Conservation (phyloP, 768 basidiomycete species). For the Agrocybe pediades region DNA sequence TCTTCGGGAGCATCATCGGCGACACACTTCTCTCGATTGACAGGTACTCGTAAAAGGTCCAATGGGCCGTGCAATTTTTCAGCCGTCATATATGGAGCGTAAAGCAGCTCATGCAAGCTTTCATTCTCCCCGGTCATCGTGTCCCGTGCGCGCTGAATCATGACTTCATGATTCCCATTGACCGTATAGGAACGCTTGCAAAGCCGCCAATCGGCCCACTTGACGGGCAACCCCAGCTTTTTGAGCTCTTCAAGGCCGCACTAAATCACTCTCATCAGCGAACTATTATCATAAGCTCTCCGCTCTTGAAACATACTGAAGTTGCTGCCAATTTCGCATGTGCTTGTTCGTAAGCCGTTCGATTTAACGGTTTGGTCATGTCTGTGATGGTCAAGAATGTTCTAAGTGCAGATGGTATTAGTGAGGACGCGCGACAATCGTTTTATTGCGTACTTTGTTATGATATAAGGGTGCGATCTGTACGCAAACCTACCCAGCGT, state of each 20-base stretch:
- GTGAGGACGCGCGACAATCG: background rate
- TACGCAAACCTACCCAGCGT: constrained; percentile 19
- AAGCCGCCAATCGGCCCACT: constrained; percentile 21
- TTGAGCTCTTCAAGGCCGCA: background rate
- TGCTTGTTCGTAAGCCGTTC: constrained; percentile 27
- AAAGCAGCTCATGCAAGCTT: constrained; percentile 27
- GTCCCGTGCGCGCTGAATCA: constrained; percentile 23
- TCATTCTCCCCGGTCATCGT: constrained; percentile 12
- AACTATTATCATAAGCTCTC: background rate
- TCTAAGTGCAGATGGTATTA: constrained; percentile 20
- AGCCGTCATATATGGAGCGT: constrained; percentile 31
- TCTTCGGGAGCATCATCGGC: background rate
- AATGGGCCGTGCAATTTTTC: constrained; percentile 12
- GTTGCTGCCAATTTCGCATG: constrained; percentile 23
- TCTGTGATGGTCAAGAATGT: constrained; percentile 36
- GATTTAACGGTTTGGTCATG: constrained; percentile 31
- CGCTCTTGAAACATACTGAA: constrained; percentile 17
- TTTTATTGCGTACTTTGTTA: constrained; percentile 32
- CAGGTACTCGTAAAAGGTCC: constrained; percentile 33
- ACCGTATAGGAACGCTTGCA: constrained; percentile 24
- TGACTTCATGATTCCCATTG: constrained; percentile 32
- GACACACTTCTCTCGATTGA: constrained; percentile 33
- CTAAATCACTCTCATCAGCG: background rate
- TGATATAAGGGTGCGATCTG: constrained; percentile 34
- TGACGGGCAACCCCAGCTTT: background rate